Evolutionary conservation across 768 basidiomycete species (phyloP).

Genomic region (Phylloporus rhodoxanthus): DNA sequence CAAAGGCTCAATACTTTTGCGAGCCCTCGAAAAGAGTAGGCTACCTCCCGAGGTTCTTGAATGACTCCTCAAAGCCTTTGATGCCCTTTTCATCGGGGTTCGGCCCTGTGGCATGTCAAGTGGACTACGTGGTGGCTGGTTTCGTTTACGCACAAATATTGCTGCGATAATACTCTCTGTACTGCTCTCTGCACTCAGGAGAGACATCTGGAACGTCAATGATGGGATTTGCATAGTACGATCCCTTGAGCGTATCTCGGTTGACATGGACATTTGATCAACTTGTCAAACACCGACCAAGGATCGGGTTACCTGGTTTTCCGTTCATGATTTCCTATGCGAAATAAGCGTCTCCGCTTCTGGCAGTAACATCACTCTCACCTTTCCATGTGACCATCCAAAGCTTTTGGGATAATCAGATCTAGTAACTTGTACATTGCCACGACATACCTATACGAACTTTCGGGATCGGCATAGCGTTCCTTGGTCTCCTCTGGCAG

Average conservation of each 20-base stretch:
- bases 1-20: conserved; percentile 1
- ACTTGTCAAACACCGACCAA: neutral
- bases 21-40: conserved; percentile 6
- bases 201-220: conserved; percentile 62
- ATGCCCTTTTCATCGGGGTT: conserved; percentile 48
- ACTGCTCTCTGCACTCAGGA: conserved; percentile 43
- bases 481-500: conserved; percentile 65
- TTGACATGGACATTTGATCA: conserved; percentile 2
- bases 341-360: neutral
- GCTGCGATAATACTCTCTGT: conserved; percentile 79
- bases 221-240: conserved; percentile 83
- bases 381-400: conserved; percentile 98
- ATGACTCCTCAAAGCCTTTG: conserved; percentile 78
- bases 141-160: conserved; percentile 69
- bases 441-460: conserved; percentile 62
- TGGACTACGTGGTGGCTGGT: neutral
- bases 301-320: conserved; percentile 52
- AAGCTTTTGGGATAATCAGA: conserved; percentile 45
- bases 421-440: neutral
- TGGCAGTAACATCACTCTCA: conserved; percentile 18
- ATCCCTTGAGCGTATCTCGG: conserved; percentile 81
- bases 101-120: conserved; percentile 50
- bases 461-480: conserved; percentile 64
- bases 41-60: conserved; percentile 77
- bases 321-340: conserved; percentile 93